Percentiles rank a stretch among this genome's conserved stretches.
Conservation (phyloP, 164 flowering plant species). For the Paratinospora sagittata region DNA sequence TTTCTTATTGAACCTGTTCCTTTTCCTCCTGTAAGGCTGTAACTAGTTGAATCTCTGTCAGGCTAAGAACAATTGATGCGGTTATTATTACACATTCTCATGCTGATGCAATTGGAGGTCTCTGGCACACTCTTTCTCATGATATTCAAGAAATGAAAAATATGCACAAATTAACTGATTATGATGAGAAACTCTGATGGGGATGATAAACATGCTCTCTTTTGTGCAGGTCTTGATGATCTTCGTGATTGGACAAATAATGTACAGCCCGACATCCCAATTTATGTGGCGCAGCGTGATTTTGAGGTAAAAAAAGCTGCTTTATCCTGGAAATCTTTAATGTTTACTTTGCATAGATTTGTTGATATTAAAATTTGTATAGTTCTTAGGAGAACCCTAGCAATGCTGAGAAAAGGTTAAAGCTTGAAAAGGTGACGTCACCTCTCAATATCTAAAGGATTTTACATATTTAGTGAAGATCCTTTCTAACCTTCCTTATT, state of each 20-base stretch:
- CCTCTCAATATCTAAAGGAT: no score
- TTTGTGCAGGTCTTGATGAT: conserved; percentile 81
- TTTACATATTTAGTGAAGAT: background rate
- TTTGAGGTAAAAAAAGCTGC: conserved; percentile 55
- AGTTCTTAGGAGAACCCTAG: background rate
- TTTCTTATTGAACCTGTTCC: no score
- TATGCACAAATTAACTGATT: background rate
- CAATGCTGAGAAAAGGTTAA: background rate
- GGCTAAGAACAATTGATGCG: conserved; percentile 96
- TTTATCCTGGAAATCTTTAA: background rate
- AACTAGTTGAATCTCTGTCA: conserved; percentile 38
- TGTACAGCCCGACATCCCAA: conserved; percentile 81
- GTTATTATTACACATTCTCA: conserved; percentile 97
- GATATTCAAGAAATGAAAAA: conserved; percentile 12
- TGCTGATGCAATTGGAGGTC: conserved; percentile 99
- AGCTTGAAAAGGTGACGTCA: no score
- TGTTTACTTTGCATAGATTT: background rate
- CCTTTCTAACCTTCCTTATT: background rate
- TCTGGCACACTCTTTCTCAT: conserved; percentile 29
- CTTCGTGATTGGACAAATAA: conserved; percentile 99
- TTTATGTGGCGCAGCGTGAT: conserved; percentile 79
- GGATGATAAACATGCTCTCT: conserved; percentile 9
- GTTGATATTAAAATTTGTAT: background rate
- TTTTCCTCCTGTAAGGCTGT: no score
- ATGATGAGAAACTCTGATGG: conserved; percentile 3